Conservation (phyloP, 2,329 filamentous ascomycete genomes). For the Diaporthe eres region DNA sequence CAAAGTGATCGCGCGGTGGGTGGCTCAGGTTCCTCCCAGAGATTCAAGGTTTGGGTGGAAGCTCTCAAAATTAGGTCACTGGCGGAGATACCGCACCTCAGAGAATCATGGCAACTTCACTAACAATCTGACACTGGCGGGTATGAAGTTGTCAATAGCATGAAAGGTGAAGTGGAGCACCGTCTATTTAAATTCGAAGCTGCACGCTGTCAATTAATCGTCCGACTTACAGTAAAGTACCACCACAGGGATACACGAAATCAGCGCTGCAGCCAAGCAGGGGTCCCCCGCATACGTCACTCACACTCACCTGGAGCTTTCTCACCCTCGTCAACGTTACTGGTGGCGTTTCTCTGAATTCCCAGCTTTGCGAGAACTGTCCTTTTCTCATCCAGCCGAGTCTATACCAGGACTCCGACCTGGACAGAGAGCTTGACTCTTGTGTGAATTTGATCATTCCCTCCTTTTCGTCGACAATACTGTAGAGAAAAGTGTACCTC, state of each 20-base stretch:
- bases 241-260: not conserved
- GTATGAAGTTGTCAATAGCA: not conserved
- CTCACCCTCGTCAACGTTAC: slow-evolving; percentile 43
- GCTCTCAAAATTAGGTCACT: not conserved
- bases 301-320: slow-evolving; percentile 12
- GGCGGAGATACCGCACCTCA: not conserved
- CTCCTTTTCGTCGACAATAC: not conserved
- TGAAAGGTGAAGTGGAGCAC: not conserved
- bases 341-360: not conserved
- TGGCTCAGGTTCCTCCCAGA: not conserved
- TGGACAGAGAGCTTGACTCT: not conserved
- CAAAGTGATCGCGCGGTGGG: not conserved
- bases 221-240: not conserved
- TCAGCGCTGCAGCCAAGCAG: not conserved
- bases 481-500: too few relatives aligned
- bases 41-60: not conserved
- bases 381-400: not conserved
- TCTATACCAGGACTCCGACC: not conserved
- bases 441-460: too few relatives aligned
- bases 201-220: not conserved
- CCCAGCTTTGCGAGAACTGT: not conserved
- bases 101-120: too few relatives aligned
- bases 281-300: slow-evolving; percentile 36
- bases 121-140: not conserved
- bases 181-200: not conserved